Conservation (phyloP, 2,329 filamentous ascomycete species). For the Aspergillus sclerotialis region DNA sequence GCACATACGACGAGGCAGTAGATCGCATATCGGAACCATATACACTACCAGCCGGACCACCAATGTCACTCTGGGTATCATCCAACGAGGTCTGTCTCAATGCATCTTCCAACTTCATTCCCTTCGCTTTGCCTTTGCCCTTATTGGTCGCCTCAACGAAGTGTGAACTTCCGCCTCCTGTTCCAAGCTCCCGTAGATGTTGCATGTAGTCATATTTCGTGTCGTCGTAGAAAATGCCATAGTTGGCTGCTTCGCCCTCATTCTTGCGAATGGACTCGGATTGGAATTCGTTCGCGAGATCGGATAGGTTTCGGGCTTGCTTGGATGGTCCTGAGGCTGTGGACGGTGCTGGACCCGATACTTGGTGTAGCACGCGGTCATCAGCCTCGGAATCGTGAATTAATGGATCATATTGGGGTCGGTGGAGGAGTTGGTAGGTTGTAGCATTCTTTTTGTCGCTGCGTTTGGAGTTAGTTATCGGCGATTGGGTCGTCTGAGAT, state of each 20-base stretch:
- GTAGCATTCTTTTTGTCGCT: constrained; percentile 86
- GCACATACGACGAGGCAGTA: constrained; percentile 65
- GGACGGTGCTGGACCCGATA: constrained; percentile 33
- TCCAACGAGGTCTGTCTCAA: constrained; percentile 53
- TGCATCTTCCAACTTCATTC: constrained; percentile 80
- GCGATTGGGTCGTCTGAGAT: neutral
- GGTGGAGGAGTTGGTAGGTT: constrained; percentile 90
- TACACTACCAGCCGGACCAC: constrained; percentile 19
- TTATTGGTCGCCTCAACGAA: constrained; percentile 69
- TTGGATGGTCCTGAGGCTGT: constrained; percentile 23
- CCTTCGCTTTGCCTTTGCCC: constrained; percentile 61
- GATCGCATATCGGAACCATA: constrained; percentile 33
- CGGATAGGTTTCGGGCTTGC: constrained; percentile 58
- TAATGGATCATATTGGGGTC: constrained; percentile 92
- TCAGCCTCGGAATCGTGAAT: constrained; percentile 88
- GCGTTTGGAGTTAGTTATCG: constrained; percentile 19
- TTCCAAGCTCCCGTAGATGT: constrained; percentile 82
- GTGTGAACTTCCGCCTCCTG: constrained; percentile 62
- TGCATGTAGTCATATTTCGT: constrained; percentile 99
- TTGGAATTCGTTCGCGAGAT: constrained; percentile 70
- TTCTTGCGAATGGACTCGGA: constrained; percentile 66
- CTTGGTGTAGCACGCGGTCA: constrained; percentile 80
- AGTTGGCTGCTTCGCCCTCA: constrained; percentile 90
- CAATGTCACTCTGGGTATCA: constrained; percentile 24
- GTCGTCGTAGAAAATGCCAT: constrained; percentile 93